Evolutionary conservation across 1,139 yeast genomes (phyloP).

Genomic region (Scheffersomyces segobiensis): DNA sequence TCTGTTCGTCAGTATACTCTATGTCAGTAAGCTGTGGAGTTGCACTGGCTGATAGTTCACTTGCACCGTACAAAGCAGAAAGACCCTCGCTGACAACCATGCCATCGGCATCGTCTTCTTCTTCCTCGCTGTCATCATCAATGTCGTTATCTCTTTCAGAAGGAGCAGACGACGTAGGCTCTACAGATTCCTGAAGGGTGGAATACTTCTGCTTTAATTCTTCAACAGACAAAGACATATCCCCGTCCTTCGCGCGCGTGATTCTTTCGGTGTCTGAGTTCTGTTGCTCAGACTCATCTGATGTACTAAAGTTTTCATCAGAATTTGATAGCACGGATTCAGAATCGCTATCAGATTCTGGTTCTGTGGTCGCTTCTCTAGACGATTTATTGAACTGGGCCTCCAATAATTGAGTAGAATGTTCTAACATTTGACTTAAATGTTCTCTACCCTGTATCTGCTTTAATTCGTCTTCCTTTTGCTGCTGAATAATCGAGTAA

Average conservation of each 20-base stretch:
- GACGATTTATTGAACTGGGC: conserved; percentile 64
- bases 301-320: conserved; percentile 13
- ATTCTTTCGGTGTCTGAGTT: conserved; percentile 3
- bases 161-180: conserved; percentile 10
- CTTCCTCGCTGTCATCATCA: conserved; percentile 9
- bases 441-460: conserved; percentile 82
- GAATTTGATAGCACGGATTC: conserved; percentile 14
- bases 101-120: conserved; percentile 22
- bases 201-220: conserved; percentile 68
- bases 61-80: conserved; percentile 32
- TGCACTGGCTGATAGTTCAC: background rate
- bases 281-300: conserved; percentile 7
- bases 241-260: conserved; percentile 32
- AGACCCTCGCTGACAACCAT: conserved; percentile 26
- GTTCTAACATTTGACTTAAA: conserved; percentile 83
- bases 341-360: conserved; percentile 14
- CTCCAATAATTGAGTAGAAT: conserved; percentile 85
- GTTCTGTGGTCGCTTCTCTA: conserved; percentile 16
- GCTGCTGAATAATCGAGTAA: conserved; percentile 49
- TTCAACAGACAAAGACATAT: conserved; percentile 62
- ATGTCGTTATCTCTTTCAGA: background rate
- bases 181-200: conserved; percentile 33
- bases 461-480: conserved; percentile 69
- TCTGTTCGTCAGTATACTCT: conserved; percentile 40
- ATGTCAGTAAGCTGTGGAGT: background rate